These are phyloP conservation scores for Trametes sanguinea DNA, from an alignment of 768 basidiomycete species.

Conservation along the genomic window DNA sequence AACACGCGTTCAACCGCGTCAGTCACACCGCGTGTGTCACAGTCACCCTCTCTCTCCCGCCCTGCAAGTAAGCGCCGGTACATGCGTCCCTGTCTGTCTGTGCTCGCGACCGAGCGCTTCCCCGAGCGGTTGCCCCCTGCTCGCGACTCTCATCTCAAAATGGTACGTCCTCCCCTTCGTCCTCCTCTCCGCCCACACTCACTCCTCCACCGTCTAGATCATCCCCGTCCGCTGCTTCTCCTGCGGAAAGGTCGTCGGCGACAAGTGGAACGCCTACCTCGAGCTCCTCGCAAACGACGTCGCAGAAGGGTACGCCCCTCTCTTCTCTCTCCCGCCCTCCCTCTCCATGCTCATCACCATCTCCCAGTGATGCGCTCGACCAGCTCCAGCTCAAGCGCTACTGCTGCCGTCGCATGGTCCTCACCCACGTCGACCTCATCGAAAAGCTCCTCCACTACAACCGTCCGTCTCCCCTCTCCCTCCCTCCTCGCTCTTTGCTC, in stretches of 20 bases:
- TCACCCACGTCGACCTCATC: slow-evolving; percentile 96
- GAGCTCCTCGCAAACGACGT: slow-evolving; percentile 77
- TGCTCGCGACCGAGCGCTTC: too few species aligned
- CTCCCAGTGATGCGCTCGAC: slow-evolving; percentile 80
- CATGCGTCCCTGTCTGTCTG: too few species aligned
- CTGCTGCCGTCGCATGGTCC: slow-evolving; percentile 95
- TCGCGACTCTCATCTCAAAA: not conserved
- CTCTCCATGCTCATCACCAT: not conserved
- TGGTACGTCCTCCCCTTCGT: not conserved
- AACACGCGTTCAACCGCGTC: slow-evolving; percentile 22
- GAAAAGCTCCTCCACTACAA: slow-evolving; percentile 97
- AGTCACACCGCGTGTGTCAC: slow-evolving; percentile 22
- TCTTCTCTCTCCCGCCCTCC: not conserved
- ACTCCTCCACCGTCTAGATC: slow-evolving; percentile 53
- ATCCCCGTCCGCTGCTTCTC: slow-evolving; percentile 96
- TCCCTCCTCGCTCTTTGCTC: not conserved
- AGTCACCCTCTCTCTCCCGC: not conserved
- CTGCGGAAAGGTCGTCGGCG: slow-evolving; percentile 95
- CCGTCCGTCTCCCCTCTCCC: slow-evolving; percentile 53
- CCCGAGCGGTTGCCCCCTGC: not conserved
- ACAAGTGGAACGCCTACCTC: slow-evolving; percentile 92
- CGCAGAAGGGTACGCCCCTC: slow-evolving; percentile 79
- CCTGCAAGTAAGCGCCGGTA: not conserved
- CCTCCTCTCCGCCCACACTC: not conserved
- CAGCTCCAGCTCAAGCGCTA: slow-evolving; percentile 89